Base-by-base conservation (phyloP, 306 rosid species). In the Casuarina glauca region DNA sequence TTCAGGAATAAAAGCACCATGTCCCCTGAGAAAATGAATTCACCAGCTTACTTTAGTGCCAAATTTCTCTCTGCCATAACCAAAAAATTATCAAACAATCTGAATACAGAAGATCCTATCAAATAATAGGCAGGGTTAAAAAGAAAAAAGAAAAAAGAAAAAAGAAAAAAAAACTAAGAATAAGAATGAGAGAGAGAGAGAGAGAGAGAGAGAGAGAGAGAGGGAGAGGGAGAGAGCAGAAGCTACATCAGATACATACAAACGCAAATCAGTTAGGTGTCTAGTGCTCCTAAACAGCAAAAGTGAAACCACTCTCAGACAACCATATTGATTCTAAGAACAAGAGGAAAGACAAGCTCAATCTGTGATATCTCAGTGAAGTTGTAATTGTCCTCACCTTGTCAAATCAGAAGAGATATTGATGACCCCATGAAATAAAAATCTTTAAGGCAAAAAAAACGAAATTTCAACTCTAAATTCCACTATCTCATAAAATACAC, bases 1-100 rank as follows among this genome's bases (percentile, higher is more conserved):
- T 72, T 73, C 36, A 58, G 32, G 42, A 84, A 79, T 68, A 55
- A 17, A 16, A 32, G 38, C 35, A 6, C 50, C 71, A 41, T 67
- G 13, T 67, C 48, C 71, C 76, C 62, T 36, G 68, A 69, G 67
- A 42, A 73, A 43, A 71, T 48, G 63, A 76, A 70, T 48, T 71
- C 53, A 35, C 48, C 52, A 20, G 77, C 73, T 63, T 67, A 32
- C 71, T 67, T 67, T 39, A n/a, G 9, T 16, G 70, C 17, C 41
- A 48, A 67, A n/a, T 62, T 35, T 62, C 11, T 62, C 15, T 42
- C 49, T 16, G 20, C 36, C 71, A 42, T 42, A 42, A 63, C 17
- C 46, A 35, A 67, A 67, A 2, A 67, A n/a, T 9, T 44, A 41
- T 41, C 35, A 41, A 67, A 67, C 71, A 19, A 67, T 42, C 42